phyloP scores from a whole-genome alignment of 2,329 filamentous ascomycete genomes.

The Diaporthe sp. region DNA sequence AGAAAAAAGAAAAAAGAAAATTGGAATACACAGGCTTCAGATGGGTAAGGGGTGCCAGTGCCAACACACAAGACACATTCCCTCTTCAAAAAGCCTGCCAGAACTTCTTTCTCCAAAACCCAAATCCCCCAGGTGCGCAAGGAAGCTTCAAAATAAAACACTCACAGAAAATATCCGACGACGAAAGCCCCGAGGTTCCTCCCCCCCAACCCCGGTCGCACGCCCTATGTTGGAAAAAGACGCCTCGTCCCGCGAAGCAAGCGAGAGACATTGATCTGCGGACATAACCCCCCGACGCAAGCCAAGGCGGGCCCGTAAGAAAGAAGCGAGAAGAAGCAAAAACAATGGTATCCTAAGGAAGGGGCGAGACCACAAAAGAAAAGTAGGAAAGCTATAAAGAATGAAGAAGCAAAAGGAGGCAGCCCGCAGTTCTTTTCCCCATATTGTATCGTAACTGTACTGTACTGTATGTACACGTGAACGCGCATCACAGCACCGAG shows the following conservation, averaged over 20 bases:
- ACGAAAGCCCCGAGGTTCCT: not conserved
- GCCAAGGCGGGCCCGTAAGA: not conserved
- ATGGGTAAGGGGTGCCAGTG: not conserved
- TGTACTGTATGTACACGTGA: not conserved
- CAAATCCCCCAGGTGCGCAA: not conserved
- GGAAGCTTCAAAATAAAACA: not conserved
- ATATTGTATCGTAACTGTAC: not conserved
- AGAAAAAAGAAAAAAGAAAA: not conserved
- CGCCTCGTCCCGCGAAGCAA: slow-evolving; percentile 3
- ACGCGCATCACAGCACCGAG: not conserved
- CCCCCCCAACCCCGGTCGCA: not conserved
- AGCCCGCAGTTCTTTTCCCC: not conserved
- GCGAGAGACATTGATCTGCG: slow-evolving; percentile 10
- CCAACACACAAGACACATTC: not conserved
- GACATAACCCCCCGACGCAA: slow-evolving; percentile 17
- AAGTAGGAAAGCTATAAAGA: not conserved
- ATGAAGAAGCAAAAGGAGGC: not conserved
- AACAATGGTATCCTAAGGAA: too few relatives aligned
- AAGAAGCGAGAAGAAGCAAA: not conserved
- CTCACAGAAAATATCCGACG: not conserved
- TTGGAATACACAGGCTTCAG: not conserved
- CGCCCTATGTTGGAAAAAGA: too few relatives aligned
- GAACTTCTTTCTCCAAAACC: not conserved
- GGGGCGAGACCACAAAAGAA: not conserved
- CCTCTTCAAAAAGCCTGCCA: not conserved